These are phyloP conservation scores for Mycena vulgaris DNA, from an alignment of 768 basidiomycete species.

Conservation along the genomic window DNA sequence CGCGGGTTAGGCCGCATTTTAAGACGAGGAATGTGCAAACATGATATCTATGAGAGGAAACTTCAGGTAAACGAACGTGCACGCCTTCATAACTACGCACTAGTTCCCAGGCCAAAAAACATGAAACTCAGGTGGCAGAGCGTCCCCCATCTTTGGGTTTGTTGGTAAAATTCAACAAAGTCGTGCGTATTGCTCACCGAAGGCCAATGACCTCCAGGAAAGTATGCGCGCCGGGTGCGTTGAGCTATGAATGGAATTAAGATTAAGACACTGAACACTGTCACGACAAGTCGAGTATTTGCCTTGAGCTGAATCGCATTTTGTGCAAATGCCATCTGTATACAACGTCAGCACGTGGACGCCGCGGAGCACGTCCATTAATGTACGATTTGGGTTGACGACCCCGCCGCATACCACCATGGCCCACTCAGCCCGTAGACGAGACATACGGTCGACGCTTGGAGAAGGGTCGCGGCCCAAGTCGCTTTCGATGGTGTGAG, in stretches of 20 bases:
- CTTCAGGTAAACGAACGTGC: conserved; percentile 25
- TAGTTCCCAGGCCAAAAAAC: conserved; percentile 42
- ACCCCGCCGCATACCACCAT: conserved; percentile 34
- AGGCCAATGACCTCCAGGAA: conserved; percentile 64
- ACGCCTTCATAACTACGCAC: conserved; percentile 47
- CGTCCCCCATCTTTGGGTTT: conserved; percentile 53
- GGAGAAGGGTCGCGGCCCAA: conserved; percentile 63
- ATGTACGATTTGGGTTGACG: conserved; percentile 30
- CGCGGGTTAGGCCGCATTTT: background rate
- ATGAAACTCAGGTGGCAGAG: conserved; percentile 25
- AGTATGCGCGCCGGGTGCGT: conserved; percentile 66
- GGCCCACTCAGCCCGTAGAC: conserved; percentile 30
- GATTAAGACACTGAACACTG: background rate
- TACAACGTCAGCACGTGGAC: background rate
- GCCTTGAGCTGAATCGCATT: conserved; percentile 56
- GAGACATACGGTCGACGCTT: conserved; percentile 52
- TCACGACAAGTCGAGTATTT: background rate
- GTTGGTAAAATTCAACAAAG: background rate
- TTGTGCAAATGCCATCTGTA: conserved; percentile 37
- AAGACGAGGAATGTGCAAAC: conserved; percentile 34
- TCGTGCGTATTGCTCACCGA: background rate
- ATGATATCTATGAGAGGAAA: conserved; percentile 50
- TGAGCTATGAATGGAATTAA: conserved; percentile 51
- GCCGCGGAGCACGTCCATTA: background rate
- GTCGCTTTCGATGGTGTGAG: conserved; percentile 38